A percentile compares a stretch with the other conserved stretches of the same genome.
These are phyloP conservation scores for Cladobotryum protrusum DNA, from an alignment of 2,329 filamentous ascomycete genomes.

Conservation along the genomic window DNA sequence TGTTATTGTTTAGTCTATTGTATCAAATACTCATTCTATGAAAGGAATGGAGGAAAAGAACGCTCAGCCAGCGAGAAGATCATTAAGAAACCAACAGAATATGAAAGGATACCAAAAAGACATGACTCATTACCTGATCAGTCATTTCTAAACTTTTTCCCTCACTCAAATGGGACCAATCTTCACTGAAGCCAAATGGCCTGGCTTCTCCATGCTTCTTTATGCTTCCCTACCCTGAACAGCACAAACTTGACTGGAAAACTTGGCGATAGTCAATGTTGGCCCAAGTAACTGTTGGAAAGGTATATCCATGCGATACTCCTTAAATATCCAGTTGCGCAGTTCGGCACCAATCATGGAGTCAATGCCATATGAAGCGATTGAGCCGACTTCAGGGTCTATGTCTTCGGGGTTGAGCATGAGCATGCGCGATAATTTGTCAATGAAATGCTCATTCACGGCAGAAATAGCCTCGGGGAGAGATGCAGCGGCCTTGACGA, in stretches of 20 bases:
- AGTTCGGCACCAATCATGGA: conserved; percentile 33
- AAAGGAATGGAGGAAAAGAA: no score
- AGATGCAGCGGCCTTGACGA: conserved; percentile 10
- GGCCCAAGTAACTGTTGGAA: conserved; percentile 32
- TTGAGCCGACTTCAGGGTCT: conserved; percentile 6
- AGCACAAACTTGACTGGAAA: conserved; percentile 7
- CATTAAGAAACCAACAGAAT: no score
- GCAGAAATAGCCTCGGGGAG: conserved; percentile 10
- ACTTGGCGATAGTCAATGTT: conserved; percentile 20
- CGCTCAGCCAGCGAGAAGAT: no score
- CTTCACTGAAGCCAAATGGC: no score
- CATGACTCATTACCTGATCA: no score
- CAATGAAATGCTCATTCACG: conserved; percentile 13
- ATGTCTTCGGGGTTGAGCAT: conserved; percentile 14
- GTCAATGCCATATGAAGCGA: conserved; percentile 30
- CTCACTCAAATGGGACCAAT: no score
- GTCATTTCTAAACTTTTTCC: no score
- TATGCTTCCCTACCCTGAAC: conserved; percentile 1
- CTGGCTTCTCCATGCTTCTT: not conserved
- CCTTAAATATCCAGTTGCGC: conserved; percentile 30
- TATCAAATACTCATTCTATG: no score
- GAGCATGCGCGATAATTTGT: conserved; percentile 18
- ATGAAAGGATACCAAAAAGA: no score
- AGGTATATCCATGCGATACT: conserved; percentile 31
- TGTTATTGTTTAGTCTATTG: no score